Evolutionary conservation across 768 basidiomycete species (phyloP), one percentile per base, ranked within the genome.

Genomic region (Gloeophyllum trabeum): DNA sequence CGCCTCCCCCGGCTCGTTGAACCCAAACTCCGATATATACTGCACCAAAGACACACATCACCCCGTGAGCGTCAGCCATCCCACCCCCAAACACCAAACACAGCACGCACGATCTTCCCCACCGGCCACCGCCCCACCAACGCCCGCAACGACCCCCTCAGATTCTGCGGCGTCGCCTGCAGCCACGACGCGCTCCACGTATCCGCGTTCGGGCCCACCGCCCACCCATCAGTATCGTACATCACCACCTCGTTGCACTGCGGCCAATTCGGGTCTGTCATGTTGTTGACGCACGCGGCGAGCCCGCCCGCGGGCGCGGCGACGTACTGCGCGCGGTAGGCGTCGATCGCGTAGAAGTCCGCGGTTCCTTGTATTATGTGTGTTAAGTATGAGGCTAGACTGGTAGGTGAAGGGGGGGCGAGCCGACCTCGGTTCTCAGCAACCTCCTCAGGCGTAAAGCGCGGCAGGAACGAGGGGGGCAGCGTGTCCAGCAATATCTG

Each of bases 281-380:
- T 55, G 43, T 73, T 66, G 4, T 56, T 48, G 5, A 66, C 50
- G 49, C 73, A 74, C 12, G 67, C 60, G 14, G 57, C 64, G 7
- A 73, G 51, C 7, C 73, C 72, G 34, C 63, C 64, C 0, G 54
- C 49, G 10, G 71, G 70, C 6, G 69, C 71, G 13, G 60, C 46
- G 24, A 69, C 50, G 47, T 50, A 70, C 25, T 60, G 61, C 1
- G 61, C 62, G 13, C 67, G 59, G 37, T 72, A 72, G 1, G 67
- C 56, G 42, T 74, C 72, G 19, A 70, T 73, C 10, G 71, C 72
- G 46, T 64, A 74, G 48, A 74, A 76, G 47, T 76, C 73, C 4
- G 70, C 70, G 2, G 67, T 63, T 5, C 71, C 68, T n/a, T n/a
- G n/a, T n/a, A n/a, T n/a, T n/a, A n/a, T n/a, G n/a, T n/a, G n/a